phyloP scores from a whole-genome alignment of 2,329 filamentous ascomycete genomes.

The Cladosporium halotolerans region DNA sequence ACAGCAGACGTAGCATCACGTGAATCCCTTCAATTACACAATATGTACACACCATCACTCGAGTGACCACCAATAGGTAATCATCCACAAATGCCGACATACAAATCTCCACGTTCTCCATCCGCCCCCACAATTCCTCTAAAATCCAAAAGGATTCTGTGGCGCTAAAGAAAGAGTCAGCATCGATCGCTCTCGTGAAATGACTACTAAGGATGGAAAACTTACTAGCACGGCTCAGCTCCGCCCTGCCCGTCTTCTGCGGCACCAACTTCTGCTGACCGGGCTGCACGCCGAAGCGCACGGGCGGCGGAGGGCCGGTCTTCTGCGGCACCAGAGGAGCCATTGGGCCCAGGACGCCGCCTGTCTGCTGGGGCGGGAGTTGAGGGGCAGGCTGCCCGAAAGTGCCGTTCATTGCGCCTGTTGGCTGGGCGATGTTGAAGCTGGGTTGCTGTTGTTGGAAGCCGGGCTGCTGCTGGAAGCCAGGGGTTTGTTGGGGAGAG shows the following conservation, averaged over 20 bases:
- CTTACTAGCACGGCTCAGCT: slow-evolving; percentile 93
- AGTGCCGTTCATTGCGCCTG: slow-evolving; percentile 37
- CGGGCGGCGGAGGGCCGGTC: slow-evolving; percentile 78
- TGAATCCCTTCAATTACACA: slow-evolving; percentile 9
- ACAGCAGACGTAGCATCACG: not conserved
- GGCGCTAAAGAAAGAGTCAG: slow-evolving; percentile 45
- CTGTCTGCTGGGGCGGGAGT: slow-evolving; percentile 52
- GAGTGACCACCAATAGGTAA: not conserved
- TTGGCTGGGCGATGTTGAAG: slow-evolving; percentile 33
- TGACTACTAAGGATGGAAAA: slow-evolving; percentile 29
- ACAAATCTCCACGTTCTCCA: not conserved
- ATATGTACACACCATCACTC: slow-evolving; percentile 1
- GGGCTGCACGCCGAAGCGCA: slow-evolving; percentile 75
- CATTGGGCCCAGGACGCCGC: slow-evolving; percentile 30
- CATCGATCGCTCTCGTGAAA: slow-evolving; percentile 9
- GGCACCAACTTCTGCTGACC: slow-evolving; percentile 71
- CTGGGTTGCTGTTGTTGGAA: slow-evolving; percentile 47
- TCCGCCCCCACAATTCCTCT: not conserved
- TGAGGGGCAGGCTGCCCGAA: slow-evolving; percentile 44
- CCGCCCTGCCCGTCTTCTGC: slow-evolving; percentile 86
- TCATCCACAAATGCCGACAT: not conserved
- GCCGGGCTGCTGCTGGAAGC: slow-evolving; percentile 24
- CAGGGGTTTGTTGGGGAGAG: slow-evolving; percentile 51
- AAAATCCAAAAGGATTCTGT: slow-evolving; percentile 66
- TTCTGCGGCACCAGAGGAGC: slow-evolving; percentile 67